phyloP scores from a whole-genome alignment of 495 filamentous ascomycete genomes.

The Talaromyces nanjingensis region DNA sequence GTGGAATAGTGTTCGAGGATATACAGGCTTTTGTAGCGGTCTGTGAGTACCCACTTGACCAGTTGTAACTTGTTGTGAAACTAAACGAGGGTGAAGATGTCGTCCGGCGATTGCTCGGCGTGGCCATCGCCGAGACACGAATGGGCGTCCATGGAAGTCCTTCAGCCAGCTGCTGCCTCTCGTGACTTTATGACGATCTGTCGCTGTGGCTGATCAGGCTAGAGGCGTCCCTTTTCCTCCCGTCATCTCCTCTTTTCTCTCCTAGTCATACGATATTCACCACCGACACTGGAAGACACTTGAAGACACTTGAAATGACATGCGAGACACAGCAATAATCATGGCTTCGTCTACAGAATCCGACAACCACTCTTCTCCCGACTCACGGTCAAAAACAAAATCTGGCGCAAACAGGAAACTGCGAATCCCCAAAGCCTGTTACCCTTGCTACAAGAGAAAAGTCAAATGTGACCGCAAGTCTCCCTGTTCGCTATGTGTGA shows the following conservation, averaged over 20 bases:
- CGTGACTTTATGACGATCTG: not conserved
- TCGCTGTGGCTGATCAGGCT: not conserved
- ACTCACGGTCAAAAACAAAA: not conserved
- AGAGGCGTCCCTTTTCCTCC: not conserved
- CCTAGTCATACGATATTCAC: not conserved
- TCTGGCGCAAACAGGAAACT: slow-evolving; percentile 11
- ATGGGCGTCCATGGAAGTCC: not conserved
- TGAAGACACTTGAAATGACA: not conserved
- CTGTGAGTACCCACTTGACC: not conserved
- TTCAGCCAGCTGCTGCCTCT: no score
- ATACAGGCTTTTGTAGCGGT: not conserved
- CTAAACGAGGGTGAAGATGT: not conserved
- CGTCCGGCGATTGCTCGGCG: not conserved
- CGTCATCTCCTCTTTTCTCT: not conserved
- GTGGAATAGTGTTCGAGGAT: not conserved
- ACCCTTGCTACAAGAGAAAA: slow-evolving; percentile 66
- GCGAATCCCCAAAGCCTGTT: slow-evolving; percentile 53
- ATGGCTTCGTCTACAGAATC: slow-evolving; percentile 3
- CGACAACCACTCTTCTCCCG: not conserved
- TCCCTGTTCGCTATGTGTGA: slow-evolving; percentile 67
- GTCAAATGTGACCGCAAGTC: slow-evolving; percentile 70
- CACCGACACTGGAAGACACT: not conserved
- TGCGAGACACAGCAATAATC: not conserved
- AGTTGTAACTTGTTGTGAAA: not conserved
- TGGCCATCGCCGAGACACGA: not conserved